Evolutionary conservation across 208 protist species (phyloP), one percentile per base, ranked within the genome.

Genomic region (Herpetomonas muscarum): DNA sequence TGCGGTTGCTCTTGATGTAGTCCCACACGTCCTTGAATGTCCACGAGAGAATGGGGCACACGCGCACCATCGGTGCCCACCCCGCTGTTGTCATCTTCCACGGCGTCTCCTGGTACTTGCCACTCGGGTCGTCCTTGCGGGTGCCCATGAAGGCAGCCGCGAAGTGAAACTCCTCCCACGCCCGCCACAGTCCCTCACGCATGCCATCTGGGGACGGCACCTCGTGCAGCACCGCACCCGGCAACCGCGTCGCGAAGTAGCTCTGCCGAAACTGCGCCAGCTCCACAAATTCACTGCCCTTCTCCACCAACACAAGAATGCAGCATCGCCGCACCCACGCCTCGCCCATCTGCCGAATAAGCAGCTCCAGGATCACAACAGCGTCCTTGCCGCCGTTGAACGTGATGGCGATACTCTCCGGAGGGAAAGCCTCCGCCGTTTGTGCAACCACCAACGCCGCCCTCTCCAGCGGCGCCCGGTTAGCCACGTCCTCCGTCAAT

Each of bases 321-420:
- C 62, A 71, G 50, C 75, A 83, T 49, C 73, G 42, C 24, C 32
- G 26, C 19, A 90, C 32, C 9, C 58, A 30, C 10, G 82, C 79
- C 13, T 62, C 5, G 1, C 76, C 70, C 15, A 94, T 42, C 7
- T 63, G 72, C 9, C 65, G 56, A 2, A 62, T 46, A 32, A 92
- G 41, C 25, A 97, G 71, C 61, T 94, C 79, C 58, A 94, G 53
- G 64, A 95, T 81, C 19, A 92, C 84, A 1, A 94, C 85, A 44
- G 78, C 86, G 68, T 97, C 91, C 42, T 97, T 97, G 9, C 91
- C 91, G 17, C 84, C 91, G 54, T 97, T 97, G 61, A 97, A 97
- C 30, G 83, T 82, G 55, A 97, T 64, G 21, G 80, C 81, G 55
- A 96, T 90, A 6, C 77, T 47, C 4, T 89, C 51, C 6, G 64